Percentiles rank a stretch among this genome's conserved stretches.
phyloP scores from a whole-genome alignment of 441 rosid species.

The Lepidium campestre region DNA sequence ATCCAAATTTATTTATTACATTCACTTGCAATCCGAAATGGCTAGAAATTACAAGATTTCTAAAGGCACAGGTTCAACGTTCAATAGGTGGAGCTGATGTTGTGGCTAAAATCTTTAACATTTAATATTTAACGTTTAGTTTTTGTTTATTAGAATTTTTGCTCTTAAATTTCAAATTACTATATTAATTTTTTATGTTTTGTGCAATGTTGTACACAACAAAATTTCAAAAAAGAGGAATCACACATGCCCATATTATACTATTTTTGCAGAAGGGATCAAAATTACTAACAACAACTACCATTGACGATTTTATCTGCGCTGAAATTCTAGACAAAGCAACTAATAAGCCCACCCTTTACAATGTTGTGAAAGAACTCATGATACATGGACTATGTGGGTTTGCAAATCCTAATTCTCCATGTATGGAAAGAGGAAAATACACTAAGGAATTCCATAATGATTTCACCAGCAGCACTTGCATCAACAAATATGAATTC shows the following conservation, averaged over 20 bases:
- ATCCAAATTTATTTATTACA: background rate
- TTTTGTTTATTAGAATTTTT: no score
- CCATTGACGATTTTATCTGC: background rate
- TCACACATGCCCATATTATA: no score
- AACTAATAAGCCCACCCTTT: background rate
- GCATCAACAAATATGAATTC: background rate
- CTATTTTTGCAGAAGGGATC: no score
- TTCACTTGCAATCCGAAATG: conserved; percentile 7
- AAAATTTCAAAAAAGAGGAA: no score
- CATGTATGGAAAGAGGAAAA: background rate
- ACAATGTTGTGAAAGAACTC: background rate
- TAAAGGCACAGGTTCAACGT: background rate
- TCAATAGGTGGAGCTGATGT: background rate
- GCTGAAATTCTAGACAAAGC: background rate
- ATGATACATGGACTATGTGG: conserved; percentile 7
- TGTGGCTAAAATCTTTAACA: background rate
- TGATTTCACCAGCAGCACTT: background rate
- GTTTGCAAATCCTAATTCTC: background rate
- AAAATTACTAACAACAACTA: background rate
- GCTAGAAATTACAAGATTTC: background rate
- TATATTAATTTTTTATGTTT: no score
- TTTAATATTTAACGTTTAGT: background rate
- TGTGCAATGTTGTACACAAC: no score
- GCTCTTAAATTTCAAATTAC: no score
- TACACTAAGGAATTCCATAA: background rate